Evolutionary conservation across 1,284 basidiomycete species (phyloP), one percentile per base, ranked within the genome.

Genomic region (Cutaneotrichosporon arboriforme): DNA sequence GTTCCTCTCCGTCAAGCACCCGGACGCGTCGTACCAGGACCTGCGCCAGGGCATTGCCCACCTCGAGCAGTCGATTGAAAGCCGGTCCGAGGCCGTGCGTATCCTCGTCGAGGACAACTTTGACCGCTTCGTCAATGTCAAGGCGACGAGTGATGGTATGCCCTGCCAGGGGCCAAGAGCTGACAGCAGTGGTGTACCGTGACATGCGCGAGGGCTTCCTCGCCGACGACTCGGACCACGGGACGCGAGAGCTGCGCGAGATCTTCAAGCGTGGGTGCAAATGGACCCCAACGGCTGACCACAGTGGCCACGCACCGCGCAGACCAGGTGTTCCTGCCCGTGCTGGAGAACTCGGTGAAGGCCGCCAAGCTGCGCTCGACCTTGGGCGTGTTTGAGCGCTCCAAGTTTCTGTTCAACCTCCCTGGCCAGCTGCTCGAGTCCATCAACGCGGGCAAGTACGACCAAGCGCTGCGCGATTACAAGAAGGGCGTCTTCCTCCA

Each of bases 371-470:
- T 99, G 9, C 84, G 91, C 22, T 90, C 87, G 1, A 97, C 96
- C 0, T 81, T 98, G 13, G 87, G 89, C 38, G 90, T 98, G 8
- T 97, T 99, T 64, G 94, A 98, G 63, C 83, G 92, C 44, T 93
- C 89, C 52, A 96, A 93, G 66, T 99, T 97, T 81, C 91, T 98
- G 73, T 98, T 98, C 81, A 97, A 97, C 68, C 80, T 99, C 18
- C 94, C 96, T 0, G 87, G 88, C 20, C 86, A 87, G 41, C 81
- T 99, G n/a, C 82, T 88, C 21, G 94, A 96, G 69, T 86, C 83
- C 17, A 88, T 98, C n/a, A 42, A 42, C 8, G 52, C 51, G 37
- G 89, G 89, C 10, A 86, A 88, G 54, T 97, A 94, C 69, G 96
- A 98, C 60, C 84, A 86, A 37, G 93, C 92, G 0, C 79, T 98